Evolutionary conservation across 495 filamentous ascomycete species (phyloP), one percentile per base, ranked within the genome.

Genomic region (Annulohypoxylon maeteangense): DNA sequence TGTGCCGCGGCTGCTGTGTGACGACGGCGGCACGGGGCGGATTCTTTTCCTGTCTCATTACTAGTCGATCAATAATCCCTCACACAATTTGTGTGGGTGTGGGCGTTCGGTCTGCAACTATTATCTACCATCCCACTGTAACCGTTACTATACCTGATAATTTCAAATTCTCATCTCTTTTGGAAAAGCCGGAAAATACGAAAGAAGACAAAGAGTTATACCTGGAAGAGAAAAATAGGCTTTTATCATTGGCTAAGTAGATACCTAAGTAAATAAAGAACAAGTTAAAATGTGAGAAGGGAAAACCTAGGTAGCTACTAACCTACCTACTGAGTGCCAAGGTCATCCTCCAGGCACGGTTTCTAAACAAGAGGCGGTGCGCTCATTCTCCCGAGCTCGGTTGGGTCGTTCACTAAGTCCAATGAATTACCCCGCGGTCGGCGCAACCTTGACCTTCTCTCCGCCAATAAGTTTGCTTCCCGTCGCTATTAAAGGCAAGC

Each of bases 21-120:
- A 65, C 68, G 7, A 20, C 22, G 36, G 55, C 65, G 55, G 47
- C 44, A 55, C 50, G 38, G 47, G 48, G 50, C 22, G 14, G 27
- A 31, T 36, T 60, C 34, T 36, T 54, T 54, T 58, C 48, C 42
- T 61, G 45, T 50, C 53, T 65, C 44, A 68, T 73, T 73, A 73
- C 70, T 73, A 73, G 65, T 73, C 32, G 32, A 66, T 73, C 70
- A 73, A 73, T 73, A 73, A 73, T 73, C 70, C 70, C 70, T 69
- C 70, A 73, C 62, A 20, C 47, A 31, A 42, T 23, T 16, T 44
- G 57, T 62, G 57, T 68, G 51, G 70, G 65, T 69, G 65, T 69
- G 65, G 54, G 23, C 32, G 50, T 56, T 62, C 47, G 62, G 53
- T 68, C 16, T 62, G 54, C 51, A 31, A 29, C 27, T 6, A 29